Evolutionary conservation across 2,329 filamentous ascomycete genomes (phyloP).

Genomic region (Rasamsonia emersonii): DNA sequence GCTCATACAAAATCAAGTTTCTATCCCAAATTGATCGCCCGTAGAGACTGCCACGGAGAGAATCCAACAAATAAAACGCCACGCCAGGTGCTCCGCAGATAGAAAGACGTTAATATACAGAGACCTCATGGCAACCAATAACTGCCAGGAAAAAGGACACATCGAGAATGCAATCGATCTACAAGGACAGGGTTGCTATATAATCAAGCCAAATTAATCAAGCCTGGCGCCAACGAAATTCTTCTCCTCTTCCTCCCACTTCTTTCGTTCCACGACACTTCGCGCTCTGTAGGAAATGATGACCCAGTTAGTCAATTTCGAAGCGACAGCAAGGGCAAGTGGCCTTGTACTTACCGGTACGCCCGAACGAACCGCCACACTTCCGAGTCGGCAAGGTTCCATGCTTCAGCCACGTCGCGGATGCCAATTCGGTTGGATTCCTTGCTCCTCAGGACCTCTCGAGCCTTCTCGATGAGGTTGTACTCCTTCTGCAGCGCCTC

Average conservation of each 20-base stretch:
- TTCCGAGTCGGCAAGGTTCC: slow-evolving; percentile 56
- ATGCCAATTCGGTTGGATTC: slow-evolving; percentile 30
- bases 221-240: slow-evolving; percentile 41
- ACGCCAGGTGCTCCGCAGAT: slow-evolving; percentile 3
- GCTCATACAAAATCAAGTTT: too few relatives aligned
- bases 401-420: slow-evolving; percentile 39
- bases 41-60: too few relatives aligned
- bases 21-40: too few relatives aligned
- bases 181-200: too few relatives aligned
- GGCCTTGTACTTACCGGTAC: slow-evolving; percentile 32
- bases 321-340: slow-evolving; percentile 1
- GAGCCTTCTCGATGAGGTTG: slow-evolving; percentile 43
- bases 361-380: slow-evolving; percentile 57
- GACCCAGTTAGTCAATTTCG: slow-evolving; percentile 5
- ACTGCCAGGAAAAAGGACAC: too few relatives aligned
- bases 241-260: slow-evolving; percentile 54
- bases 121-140: not conserved
- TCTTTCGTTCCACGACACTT: slow-evolving; percentile 46
- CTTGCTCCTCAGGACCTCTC: slow-evolving; percentile 35
- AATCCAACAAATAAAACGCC: slow-evolving; percentile 7
- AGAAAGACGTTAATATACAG: slow-evolving; percentile 5
- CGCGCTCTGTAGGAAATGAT: slow-evolving; percentile 35
- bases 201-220: too few relatives aligned
- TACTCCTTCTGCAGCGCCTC: slow-evolving; percentile 30
- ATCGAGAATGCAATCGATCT: too few relatives aligned